Evolutionary conservation across 2,329 filamentous ascomycete genomes (phyloP).

Genomic region (Escovopsis weberi): DNA sequence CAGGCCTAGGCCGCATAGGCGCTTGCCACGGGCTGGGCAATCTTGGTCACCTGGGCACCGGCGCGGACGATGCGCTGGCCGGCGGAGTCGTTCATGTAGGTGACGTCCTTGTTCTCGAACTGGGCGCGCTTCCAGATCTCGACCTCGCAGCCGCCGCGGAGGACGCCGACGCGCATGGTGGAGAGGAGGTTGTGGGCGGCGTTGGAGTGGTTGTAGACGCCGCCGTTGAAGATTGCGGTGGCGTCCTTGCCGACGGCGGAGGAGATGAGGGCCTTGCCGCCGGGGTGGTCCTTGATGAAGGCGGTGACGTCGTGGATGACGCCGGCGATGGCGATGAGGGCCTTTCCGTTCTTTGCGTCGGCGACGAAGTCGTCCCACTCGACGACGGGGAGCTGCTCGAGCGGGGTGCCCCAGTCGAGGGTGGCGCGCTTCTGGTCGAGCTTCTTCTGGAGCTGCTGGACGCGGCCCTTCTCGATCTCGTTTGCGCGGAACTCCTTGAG

Average conservation of each 20-base stretch:
- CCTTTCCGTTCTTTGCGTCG: conserved; percentile 61
- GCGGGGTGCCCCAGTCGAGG: conserved; percentile 75
- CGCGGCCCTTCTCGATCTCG: conserved; percentile 82
- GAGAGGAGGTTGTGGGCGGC: conserved; percentile 79
- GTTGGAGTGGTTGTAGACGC: conserved; percentile 82
- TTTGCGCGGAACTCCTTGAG: conserved; percentile 85
- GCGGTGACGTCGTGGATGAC: conserved; percentile 74
- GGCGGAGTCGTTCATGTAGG: conserved; percentile 63
- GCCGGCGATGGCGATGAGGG: conserved; percentile 63
- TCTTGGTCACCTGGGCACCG: conserved; percentile 72
- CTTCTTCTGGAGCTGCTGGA: conserved; percentile 87
- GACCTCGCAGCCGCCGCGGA: conserved; percentile 75
- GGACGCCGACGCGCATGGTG: conserved; percentile 77
- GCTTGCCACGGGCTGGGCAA: conserved; percentile 62
- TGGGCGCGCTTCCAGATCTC: conserved; percentile 88
- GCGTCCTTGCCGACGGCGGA: conserved; percentile 77
- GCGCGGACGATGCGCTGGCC: conserved; percentile 77
- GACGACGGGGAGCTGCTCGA: conserved; percentile 74
- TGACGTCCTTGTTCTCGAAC: conserved; percentile 69
- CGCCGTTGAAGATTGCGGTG: conserved; percentile 82
- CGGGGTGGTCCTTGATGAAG: conserved; percentile 83
- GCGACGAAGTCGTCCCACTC: conserved; percentile 77
- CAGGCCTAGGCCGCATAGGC: conserved; percentile 60
- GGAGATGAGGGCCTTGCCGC: conserved; percentile 74
- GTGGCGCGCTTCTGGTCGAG: conserved; percentile 71